Evolutionary conservation across 2,329 filamentous ascomycete genomes (phyloP).

Genomic region (Raffaelea albimanens): DNA sequence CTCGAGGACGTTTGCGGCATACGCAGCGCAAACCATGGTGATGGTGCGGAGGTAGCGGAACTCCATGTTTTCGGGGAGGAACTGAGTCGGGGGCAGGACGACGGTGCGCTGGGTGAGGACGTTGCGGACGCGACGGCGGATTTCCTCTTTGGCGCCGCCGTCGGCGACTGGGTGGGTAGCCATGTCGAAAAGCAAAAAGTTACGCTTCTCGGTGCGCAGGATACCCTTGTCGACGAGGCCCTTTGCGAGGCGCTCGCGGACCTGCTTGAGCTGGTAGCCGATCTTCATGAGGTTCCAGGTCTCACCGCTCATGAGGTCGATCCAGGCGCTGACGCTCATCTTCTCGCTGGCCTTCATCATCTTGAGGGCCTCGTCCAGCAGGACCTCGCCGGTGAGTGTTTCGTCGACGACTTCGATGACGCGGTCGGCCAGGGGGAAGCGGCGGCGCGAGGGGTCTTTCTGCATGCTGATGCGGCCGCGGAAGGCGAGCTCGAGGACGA

Average conservation of each 20-base stretch:
- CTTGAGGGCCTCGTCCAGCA: conserved; percentile 95
- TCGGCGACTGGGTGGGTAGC: conserved; percentile 96
- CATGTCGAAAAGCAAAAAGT: conserved; percentile 99
- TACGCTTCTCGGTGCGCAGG: conserved; percentile 95
- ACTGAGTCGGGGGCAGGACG: conserved; percentile 76
- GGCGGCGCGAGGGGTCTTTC: conserved; percentile 83
- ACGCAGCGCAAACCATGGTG: conserved; percentile 94
- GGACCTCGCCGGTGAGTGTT: conserved; percentile 88
- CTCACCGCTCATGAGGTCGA: conserved; percentile 97
- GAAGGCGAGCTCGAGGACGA: conserved; percentile 95
- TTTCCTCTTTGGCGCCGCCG: conserved; percentile 94
- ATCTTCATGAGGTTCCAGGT: conserved; percentile 99
- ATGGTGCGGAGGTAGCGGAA: conserved; percentile 89
- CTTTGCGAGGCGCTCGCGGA: conserved; percentile 93
- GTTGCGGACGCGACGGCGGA: conserved; percentile 83
- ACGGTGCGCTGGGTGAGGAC: conserved; percentile 90
- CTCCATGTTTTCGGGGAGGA: conserved; percentile 87
- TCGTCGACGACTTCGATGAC: conserved; percentile 97
- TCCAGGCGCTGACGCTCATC: conserved; percentile 99
- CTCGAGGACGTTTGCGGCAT: conserved; percentile 95
- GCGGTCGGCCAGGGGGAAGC: conserved; percentile 86
- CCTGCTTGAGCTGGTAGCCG: conserved; percentile 98
- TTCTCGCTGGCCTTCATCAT: conserved; percentile 99
- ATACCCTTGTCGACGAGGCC: conserved; percentile 98
- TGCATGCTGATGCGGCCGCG: conserved; percentile 97